phyloP scores from a whole-genome alignment of 345 rosid species.

The Excoecaria agallocha region DNA sequence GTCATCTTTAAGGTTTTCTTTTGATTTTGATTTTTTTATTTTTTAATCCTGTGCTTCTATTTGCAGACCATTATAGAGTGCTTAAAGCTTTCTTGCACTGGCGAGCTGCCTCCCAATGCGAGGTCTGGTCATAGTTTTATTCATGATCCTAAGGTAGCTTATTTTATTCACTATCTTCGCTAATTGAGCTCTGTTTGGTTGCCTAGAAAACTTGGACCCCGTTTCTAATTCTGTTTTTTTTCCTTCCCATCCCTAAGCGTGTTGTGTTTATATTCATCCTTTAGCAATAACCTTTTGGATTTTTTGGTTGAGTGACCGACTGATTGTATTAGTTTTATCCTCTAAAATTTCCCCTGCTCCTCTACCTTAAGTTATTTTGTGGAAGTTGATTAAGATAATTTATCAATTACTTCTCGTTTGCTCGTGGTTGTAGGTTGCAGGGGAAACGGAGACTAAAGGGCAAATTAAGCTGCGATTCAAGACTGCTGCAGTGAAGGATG shows the following conservation, averaged over 20 bases:
- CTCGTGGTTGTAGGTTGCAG: slow-evolving; percentile 62
- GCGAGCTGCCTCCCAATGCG: slow-evolving; percentile 97
- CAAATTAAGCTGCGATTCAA: slow-evolving; percentile 89
- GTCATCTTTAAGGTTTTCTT: background rate
- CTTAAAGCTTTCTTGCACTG: slow-evolving; percentile 91
- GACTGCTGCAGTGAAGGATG: slow-evolving; percentile 95
- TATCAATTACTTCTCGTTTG: background rate
- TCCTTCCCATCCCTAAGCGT: no score
- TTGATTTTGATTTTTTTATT: background rate
- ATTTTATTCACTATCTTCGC: background rate
- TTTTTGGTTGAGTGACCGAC: no score
- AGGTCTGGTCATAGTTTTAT: slow-evolving; percentile 98
- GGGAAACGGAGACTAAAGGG: slow-evolving; percentile 96
- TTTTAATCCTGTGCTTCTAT: background rate
- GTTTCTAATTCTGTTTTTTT: no score
- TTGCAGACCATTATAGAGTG: slow-evolving; percentile 90
- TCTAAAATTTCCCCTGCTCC: no score
- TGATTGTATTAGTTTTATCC: no score
- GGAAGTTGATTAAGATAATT: background rate
- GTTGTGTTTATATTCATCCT: no score
- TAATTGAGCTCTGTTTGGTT: background rate
- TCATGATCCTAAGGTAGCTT: slow-evolving; percentile 84
- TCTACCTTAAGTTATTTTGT: no score
- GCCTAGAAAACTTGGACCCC: background rate
- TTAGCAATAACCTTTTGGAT: no score